These are phyloP conservation scores for Lavandula angustifolia DNA, from an alignment of 257 asterid genomes.

Conservation along the genomic window DNA sequence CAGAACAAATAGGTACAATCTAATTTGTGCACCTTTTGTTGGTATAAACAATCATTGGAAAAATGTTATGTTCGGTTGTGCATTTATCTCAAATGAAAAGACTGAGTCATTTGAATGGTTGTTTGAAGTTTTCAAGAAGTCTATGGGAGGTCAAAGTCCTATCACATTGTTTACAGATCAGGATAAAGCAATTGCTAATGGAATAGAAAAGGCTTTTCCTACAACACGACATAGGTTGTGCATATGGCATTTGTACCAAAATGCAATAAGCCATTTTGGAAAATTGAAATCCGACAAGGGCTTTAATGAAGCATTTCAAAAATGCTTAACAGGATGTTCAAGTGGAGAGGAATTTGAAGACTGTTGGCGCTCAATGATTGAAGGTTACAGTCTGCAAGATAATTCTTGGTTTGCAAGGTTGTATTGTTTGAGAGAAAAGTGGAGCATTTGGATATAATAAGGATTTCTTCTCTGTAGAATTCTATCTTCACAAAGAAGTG, in stretches of 20 bases:
- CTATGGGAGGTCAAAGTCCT: not conserved
- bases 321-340: not conserved
- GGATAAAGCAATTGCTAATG: not conserved
- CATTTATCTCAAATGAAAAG: not conserved
- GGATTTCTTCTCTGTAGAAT: not conserved
- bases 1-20: no score
- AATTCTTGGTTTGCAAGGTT: not conserved
- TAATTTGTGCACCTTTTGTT: no score
- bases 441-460: not conserved
- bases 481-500: not conserved
- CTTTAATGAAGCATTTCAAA: not conserved
- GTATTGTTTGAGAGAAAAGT: not conserved
- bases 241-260: constrained; percentile 2
- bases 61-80: not conserved
- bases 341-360: not conserved
- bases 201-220: not conserved
- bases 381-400: not conserved
- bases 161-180: not conserved
- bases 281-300: not conserved
- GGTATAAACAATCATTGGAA: not conserved
- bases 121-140: not conserved
- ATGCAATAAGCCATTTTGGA: not conserved
- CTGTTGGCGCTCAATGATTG: not conserved
- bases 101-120: not conserved
- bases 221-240: not conserved